Percentiles rank a stretch among this genome's conserved stretches.
These are phyloP conservation scores for Helicostylum pulchrum DNA, from an alignment of 192 early-diverging fungal genomes.

Conservation along the genomic window DNA sequence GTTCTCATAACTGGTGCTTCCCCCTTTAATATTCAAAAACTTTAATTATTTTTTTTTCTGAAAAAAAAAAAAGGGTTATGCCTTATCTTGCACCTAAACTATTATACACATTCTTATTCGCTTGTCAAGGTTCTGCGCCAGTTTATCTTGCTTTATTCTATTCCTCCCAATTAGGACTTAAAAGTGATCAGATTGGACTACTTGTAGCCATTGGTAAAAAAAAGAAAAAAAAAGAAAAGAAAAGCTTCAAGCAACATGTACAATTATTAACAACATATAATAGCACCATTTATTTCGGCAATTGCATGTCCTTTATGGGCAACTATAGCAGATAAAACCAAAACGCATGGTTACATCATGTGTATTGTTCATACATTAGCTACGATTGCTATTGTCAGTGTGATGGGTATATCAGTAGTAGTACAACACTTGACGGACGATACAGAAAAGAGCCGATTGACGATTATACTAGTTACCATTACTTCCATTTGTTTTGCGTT, in stretches of 20 bases:
- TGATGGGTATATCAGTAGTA: conserved; percentile 37
- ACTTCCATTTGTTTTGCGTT: conserved; percentile 45
- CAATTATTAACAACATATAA: background rate
- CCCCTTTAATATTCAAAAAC: too few relatives aligned
- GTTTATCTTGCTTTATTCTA: conserved; percentile 38
- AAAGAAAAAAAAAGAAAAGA: background rate
- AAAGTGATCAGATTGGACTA: conserved; percentile 42
- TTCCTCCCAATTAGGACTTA: conserved; percentile 35
- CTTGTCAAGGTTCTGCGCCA: conserved; percentile 43
- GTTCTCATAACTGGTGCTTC: too few relatives aligned
- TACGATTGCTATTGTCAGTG: conserved; percentile 36
- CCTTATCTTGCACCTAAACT: conserved; percentile 40
- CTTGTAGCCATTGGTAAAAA: conserved; percentile 40
- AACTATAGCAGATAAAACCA: conserved; percentile 40
- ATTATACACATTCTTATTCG: conserved; percentile 42
- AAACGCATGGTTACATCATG: conserved; percentile 41
- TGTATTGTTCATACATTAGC: conserved; percentile 40
- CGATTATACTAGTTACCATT: conserved; percentile 29
- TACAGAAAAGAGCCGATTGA: conserved; percentile 16
- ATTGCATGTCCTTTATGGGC: conserved; percentile 47
- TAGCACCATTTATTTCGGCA: conserved; percentile 47
- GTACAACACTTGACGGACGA: conserved; percentile 26
- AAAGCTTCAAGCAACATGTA: background rate
- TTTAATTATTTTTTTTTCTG: background rate
- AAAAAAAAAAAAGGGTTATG: conserved; percentile 15